Base-by-base conservation (phyloP, 169 alveolate genomes). In the Eimeria maxima region DNA sequence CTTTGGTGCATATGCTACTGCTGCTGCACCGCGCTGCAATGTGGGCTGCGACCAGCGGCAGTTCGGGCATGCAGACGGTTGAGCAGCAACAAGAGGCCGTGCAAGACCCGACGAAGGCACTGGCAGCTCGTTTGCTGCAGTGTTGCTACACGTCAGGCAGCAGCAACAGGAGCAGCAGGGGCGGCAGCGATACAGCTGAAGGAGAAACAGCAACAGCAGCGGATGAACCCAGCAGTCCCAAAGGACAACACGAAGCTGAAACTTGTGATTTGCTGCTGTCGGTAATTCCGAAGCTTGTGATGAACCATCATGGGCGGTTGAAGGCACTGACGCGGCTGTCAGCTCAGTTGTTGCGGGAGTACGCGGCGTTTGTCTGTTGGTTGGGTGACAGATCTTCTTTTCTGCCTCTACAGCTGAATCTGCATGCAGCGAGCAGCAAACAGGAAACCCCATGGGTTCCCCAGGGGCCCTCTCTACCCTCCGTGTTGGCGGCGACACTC, bases 361-460 rank as follows among this genome's bases (percentile, higher is more conserved):
- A 78, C 89, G 89, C 89, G 16, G 63, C 89, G 22, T 78, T 78
- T 78, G 65, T 78, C 24, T 78, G 89, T 60, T 78, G 89, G 89
- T 8, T 78, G 65, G 89, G 89, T 42, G 89, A 78, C 89, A 78
- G 33, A 42, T 27, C n/a, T 20, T 78, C 89, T 44, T 78, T 78
- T 22, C 33, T 78, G 60, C 89, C 89, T 44, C 16, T 78, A 7
- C 69, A 78, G 38, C 38, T 42, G 29, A 53, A 22, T 45, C 29
- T 78, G 42, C 89, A 14, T 45, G 33, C 42, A 42, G 24, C 67
- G 16, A 60, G 33, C 89, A 45, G 89, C 89, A 78, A 78, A 20
- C 22, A 78, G 33, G 69, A 42, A 18, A 14, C 60, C 16, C 65
- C 60, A 11, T 53, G 60, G 60, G 3, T 7, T 14, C 60, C 60